Conservation (phyloP, 2,329 filamentous ascomycete species). For the Bipolaris oryzae region DNA sequence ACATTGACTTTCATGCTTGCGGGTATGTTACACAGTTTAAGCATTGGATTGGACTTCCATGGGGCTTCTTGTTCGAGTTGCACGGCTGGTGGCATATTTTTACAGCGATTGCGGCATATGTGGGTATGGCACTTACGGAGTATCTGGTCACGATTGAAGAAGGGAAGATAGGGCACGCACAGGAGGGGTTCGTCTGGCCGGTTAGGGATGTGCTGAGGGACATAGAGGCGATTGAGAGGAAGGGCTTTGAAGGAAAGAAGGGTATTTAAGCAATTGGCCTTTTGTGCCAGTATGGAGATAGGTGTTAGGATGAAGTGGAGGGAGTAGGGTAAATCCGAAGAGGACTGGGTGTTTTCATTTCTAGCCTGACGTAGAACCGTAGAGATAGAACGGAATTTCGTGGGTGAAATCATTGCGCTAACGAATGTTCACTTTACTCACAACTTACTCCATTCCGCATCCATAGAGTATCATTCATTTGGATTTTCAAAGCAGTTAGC, state of each 20-base stretch:
- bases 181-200: slow-evolving; percentile 48
- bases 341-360: not conserved
- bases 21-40: slow-evolving; percentile 55
- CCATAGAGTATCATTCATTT: not conserved
- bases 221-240: slow-evolving; percentile 24
- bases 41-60: slow-evolving; percentile 58
- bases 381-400: not conserved
- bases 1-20: slow-evolving; percentile 63
- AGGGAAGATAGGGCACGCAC: slow-evolving; percentile 30
- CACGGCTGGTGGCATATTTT: slow-evolving; percentile 70
- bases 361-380: not conserved
- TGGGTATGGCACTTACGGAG: slow-evolving; percentile 48
- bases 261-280: slow-evolving; percentile 1
- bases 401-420: not conserved
- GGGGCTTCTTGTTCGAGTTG: slow-evolving; percentile 62
- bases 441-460: not conserved
- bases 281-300: too few species aligned
- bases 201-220: slow-evolving; percentile 40
- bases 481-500: not conserved
- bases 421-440: not conserved
- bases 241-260: slow-evolving; percentile 23
- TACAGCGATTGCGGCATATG: slow-evolving; percentile 61
- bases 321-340: not conserved
- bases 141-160: slow-evolving; percentile 45
- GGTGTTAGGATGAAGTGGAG: too few species aligned